Percentiles rank a stretch among this genome's conserved stretches.
These are phyloP conservation scores for Raffaelea deltoideospora DNA, from an alignment of 2,329 filamentous ascomycete genomes.

Conservation along the genomic window DNA sequence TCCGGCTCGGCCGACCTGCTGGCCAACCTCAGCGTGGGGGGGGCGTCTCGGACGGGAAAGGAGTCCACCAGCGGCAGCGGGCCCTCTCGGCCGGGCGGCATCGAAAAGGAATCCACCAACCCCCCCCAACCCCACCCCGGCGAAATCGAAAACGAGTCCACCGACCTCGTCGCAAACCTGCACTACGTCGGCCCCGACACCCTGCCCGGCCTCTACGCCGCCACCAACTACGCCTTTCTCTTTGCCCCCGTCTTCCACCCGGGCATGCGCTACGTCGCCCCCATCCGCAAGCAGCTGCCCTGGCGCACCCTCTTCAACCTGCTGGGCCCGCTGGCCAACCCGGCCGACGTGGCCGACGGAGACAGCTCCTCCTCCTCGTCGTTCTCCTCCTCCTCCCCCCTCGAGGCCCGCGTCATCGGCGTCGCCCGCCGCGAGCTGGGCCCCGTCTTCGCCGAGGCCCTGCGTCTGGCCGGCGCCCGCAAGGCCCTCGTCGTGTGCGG, in stretches of 20 bases:
- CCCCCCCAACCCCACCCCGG: no score
- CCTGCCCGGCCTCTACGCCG: conserved; percentile 56
- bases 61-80: not conserved
- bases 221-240: conserved; percentile 85
- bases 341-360: conserved; percentile 47
- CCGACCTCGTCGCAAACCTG: conserved; percentile 50
- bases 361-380: conserved; percentile 1
- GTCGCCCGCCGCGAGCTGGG: conserved; percentile 81
- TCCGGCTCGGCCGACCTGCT: conserved; percentile 91
- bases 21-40: conserved; percentile 43
- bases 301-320: conserved; percentile 98
- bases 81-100: no score
- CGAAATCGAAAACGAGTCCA: conserved; percentile 10
- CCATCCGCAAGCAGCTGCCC: conserved; percentile 73
- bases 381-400: conserved; percentile 2
- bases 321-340: conserved; percentile 82
- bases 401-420: conserved; percentile 87
- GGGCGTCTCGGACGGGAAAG: not conserved
- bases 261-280: conserved; percentile 79
- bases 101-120: no score
- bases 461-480: conserved; percentile 57
- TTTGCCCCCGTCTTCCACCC: conserved; percentile 95
- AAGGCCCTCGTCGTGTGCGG: conserved; percentile 85
- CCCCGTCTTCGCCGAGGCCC: conserved; percentile 73
- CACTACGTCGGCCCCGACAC: conserved; percentile 57